Percentiles rank a stretch among this genome's conserved stretches.
These are phyloP conservation scores for Chrysophaeum taylorii DNA, from an alignment of 352 stramenopile genomes.

Conservation along the genomic window DNA sequence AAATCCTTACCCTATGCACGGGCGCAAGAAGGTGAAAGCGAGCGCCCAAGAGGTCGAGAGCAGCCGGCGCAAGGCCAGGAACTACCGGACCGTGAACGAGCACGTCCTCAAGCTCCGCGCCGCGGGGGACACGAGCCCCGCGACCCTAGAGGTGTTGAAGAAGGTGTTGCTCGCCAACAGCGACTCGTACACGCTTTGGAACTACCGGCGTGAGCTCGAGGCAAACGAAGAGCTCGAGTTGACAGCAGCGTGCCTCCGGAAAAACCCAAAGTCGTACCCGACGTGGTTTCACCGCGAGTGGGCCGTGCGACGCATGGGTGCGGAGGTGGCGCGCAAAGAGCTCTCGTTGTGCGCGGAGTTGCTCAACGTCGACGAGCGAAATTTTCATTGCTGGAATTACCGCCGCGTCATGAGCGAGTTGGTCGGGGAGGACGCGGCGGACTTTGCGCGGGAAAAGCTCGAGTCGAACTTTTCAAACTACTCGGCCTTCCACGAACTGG, in stretches of 20 bases:
- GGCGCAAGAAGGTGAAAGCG: no score
- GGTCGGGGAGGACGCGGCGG: neutral
- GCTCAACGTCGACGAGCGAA: conserved; percentile 79
- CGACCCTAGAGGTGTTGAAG: conserved; percentile 63
- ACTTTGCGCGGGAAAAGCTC: conserved; percentile 87
- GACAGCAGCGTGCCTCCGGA: conserved; percentile 76
- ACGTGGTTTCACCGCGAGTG: conserved; percentile 68
- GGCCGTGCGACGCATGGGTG: conserved; percentile 34
- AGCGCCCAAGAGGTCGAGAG: no score
- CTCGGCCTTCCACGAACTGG: conserved; percentile 83
- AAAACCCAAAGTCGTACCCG: conserved; percentile 93
- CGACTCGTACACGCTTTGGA: conserved; percentile 93
- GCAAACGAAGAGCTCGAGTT: conserved; percentile 62
- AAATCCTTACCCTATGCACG: no score
- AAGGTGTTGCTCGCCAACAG: conserved; percentile 87
- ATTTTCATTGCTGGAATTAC: conserved; percentile 99
- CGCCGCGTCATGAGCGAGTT: conserved; percentile 51
- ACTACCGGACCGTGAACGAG: no score
- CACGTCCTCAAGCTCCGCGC: no score
- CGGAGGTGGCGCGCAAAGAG: conserved; percentile 35
- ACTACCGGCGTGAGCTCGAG: conserved; percentile 74
- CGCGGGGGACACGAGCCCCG: neutral
- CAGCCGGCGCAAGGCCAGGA: no score
- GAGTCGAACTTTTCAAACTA: conserved; percentile 97
- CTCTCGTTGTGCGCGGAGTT: conserved; percentile 56